These are phyloP conservation scores for Polyporus arcularius DNA, from an alignment of 768 basidiomycete species.

Conservation along the genomic window DNA sequence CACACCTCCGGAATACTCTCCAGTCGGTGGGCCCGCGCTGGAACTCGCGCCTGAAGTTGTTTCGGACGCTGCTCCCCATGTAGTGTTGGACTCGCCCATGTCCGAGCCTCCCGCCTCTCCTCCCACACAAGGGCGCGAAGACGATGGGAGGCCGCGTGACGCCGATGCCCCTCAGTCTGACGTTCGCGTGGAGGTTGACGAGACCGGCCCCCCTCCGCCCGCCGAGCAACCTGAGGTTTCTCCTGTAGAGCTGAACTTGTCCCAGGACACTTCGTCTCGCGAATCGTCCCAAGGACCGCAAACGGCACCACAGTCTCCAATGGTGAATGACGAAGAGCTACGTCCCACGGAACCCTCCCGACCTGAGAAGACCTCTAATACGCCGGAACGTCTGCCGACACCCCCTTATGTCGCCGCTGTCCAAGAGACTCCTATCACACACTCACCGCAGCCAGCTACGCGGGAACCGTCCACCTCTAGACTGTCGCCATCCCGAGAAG, in stretches of 20 bases:
- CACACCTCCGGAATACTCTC: conserved; percentile 14
- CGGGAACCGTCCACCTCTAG: conserved; percentile 11
- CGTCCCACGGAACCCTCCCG: conserved; percentile 6
- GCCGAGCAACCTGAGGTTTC: neutral
- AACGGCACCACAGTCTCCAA: neutral
- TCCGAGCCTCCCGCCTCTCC: conserved; percentile 26
- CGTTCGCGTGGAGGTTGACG: conserved; percentile 7
- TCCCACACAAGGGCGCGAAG: neutral
- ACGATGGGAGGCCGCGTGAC: neutral
- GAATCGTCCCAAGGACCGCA: conserved; percentile 7
- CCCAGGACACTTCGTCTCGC: neutral
- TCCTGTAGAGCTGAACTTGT: neutral
- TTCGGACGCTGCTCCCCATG: neutral
- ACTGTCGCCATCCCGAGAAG: conserved; percentile 24
- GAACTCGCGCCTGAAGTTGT: neutral
- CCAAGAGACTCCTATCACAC: conserved; percentile 4
- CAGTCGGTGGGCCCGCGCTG: neutral
- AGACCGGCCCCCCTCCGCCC: neutral
- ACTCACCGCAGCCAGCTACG: conserved; percentile 1
- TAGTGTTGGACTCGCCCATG: conserved; percentile 23
- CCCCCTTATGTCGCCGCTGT: neutral
- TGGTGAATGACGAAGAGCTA: conserved; percentile 10
- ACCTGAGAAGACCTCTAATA: conserved; percentile 12
- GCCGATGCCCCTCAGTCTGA: neutral
- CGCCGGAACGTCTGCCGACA: conserved; percentile 4